A percentile compares a stretch with the other conserved stretches of the same genome.
These are phyloP conservation scores for Calonectria hawksworthii DNA, from an alignment of 2,329 filamentous ascomycete genomes.

Conservation along the genomic window DNA sequence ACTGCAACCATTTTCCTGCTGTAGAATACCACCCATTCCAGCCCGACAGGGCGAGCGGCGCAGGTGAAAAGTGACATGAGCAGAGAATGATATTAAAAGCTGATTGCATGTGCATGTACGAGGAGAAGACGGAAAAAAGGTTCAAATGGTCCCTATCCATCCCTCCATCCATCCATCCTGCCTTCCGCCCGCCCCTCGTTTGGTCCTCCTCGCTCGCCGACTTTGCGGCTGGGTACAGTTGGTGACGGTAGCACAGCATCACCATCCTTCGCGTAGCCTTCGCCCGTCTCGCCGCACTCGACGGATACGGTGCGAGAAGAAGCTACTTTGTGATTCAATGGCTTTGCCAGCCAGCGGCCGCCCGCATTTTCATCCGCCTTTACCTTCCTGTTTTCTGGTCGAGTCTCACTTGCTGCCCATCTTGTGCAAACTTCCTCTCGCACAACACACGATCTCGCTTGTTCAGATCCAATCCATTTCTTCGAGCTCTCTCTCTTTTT, in stretches of 20 bases:
- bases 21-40: not conserved
- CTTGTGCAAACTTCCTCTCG: conserved; percentile 8
- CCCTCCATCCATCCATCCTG: not conserved
- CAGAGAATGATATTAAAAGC: not conserved
- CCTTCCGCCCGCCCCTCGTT: not conserved
- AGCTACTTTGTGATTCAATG: conserved; percentile 1
- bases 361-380: not conserved
- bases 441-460: conserved; percentile 17
- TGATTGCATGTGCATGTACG: not conserved
- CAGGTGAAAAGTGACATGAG: conserved; percentile 1
- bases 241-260: conserved; percentile 20
- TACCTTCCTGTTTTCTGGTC: not conserved
- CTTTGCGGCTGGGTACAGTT: conserved; percentile 23
- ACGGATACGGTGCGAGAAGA: conserved; percentile 15
- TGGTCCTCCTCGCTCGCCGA: not conserved
- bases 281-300: conserved; percentile 13
- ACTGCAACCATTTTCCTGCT: not conserved
- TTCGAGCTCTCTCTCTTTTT: not conserved
- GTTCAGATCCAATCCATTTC: conserved; percentile 17
- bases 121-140: not conserved
- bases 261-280: conserved; percentile 7
- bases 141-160: not conserved
- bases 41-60: not conserved
- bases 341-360: not conserved
- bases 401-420: not conserved